A percentile compares a stretch with the other conserved stretches of the same genome.
Conservation (phyloP, 371 early-diverging fungal genomes). For the Capillidium rhysosporum region DNA sequence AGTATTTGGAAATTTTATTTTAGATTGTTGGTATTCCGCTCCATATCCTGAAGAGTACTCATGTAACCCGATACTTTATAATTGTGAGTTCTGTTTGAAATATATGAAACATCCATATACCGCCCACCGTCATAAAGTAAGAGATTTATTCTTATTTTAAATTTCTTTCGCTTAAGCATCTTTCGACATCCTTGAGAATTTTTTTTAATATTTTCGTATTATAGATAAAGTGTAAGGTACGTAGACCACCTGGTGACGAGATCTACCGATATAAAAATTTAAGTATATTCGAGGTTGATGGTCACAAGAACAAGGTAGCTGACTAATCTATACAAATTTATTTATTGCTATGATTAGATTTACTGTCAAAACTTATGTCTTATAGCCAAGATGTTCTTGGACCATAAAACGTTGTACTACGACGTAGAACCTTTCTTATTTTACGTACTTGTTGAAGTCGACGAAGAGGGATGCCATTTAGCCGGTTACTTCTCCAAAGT, state of each 20-base stretch:
- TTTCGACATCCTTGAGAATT: background rate
- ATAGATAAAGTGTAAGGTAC: slow-evolving; percentile 46
- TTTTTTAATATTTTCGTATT: background rate
- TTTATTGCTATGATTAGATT: slow-evolving; percentile 24
- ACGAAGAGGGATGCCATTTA: slow-evolving; percentile 69
- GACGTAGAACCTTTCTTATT: slow-evolving; percentile 99
- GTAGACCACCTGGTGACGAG: slow-evolving; percentile 97
- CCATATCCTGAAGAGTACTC: slow-evolving; percentile 98
- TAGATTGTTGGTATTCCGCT: slow-evolving; percentile 72
- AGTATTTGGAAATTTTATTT: too few species aligned
- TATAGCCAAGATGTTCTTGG: slow-evolving; percentile 97
- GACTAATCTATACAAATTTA: slow-evolving; percentile 7
- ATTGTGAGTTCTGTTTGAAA: slow-evolving; percentile 96
- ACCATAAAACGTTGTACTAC: slow-evolving; percentile 98
- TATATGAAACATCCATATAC: slow-evolving; percentile 65
- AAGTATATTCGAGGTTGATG: slow-evolving; percentile 91
- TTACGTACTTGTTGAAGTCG: slow-evolving; percentile 78
- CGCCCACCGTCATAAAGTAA: slow-evolving; percentile 46
- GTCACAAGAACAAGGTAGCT: slow-evolving; percentile 60
- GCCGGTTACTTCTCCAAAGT: slow-evolving; percentile 99
- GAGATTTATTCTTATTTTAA: too few species aligned
- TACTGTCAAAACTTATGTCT: slow-evolving; percentile 98
- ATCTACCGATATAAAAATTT: slow-evolving; percentile 85
- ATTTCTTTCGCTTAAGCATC: too few species aligned
- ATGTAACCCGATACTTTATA: slow-evolving; percentile 37